These are phyloP conservation scores for Blastomyces gilchristii DNA, from an alignment of 2,329 filamentous ascomycete species.

Conservation along the genomic window DNA sequence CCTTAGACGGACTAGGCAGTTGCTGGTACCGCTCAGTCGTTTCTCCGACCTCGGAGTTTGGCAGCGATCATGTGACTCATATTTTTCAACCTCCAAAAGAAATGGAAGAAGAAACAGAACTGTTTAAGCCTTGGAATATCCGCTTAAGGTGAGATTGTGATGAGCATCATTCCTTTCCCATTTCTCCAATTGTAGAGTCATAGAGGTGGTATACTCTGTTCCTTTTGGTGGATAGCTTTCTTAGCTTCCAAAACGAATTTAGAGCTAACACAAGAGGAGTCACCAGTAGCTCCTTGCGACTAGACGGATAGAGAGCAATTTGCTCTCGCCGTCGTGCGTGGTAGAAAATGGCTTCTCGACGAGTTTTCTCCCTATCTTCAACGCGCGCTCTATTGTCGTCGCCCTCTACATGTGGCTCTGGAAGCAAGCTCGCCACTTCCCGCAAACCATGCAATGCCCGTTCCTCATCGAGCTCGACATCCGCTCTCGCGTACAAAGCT, in stretches of 20 bases:
- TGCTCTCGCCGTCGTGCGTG: conserved; percentile 2
- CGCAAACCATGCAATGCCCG: conserved; percentile 1
- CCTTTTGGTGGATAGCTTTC: background rate
- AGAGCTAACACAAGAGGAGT: background rate
- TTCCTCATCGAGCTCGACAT: conserved; percentile 54
- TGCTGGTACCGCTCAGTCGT: background rate
- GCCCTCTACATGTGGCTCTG: conserved; percentile 15
- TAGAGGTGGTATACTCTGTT: too few relatives aligned
- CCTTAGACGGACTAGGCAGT: conserved; percentile 9
- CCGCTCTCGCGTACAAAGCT: conserved; percentile 93
- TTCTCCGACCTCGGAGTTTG: conserved; percentile 9
- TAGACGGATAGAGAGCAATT: background rate
- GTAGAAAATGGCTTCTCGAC: conserved; percentile 30
- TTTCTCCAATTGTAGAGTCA: background rate
- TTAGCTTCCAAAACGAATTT: background rate
- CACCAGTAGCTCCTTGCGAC: background rate
- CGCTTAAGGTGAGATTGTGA: background rate
- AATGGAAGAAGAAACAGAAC: background rate
- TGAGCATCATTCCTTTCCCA: background rate
- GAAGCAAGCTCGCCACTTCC: background rate
- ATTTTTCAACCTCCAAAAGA: conserved; percentile 1
- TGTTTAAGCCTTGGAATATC: background rate
- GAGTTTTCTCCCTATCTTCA: conserved; percentile 28
- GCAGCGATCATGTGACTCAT: conserved; percentile 11
- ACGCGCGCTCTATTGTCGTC: conserved; percentile 12